Evolutionary conservation across 768 basidiomycete genomes (phyloP).

Genomic region (Tremella fuciformis): DNA sequence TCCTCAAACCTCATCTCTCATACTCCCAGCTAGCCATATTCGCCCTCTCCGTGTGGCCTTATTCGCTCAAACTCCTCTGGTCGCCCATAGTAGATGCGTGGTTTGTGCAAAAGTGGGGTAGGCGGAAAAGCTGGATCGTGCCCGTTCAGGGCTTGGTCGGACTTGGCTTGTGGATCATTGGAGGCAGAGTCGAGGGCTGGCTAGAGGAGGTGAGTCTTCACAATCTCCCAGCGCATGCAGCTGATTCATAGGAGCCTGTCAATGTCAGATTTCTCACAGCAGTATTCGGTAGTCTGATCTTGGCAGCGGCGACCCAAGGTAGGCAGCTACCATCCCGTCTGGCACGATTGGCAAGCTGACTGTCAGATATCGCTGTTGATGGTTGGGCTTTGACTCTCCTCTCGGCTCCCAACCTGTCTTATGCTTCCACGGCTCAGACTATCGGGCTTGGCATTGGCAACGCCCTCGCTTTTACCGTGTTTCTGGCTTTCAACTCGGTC

Average conservation of each 20-base stretch:
- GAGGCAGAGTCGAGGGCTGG: constrained; percentile 65
- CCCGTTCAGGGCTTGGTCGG: constrained; percentile 94
- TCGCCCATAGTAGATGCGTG: constrained; percentile 94
- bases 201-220: constrained; percentile 65
- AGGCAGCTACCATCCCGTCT: constrained; percentile 27
- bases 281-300: constrained; percentile 82
- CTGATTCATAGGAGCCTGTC: constrained; percentile 66
- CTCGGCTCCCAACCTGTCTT: constrained; percentile 89
- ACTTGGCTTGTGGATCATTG: constrained; percentile 58
- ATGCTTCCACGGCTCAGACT: constrained; percentile 96
- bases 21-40: constrained; percentile 96
- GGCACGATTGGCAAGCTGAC: constrained; percentile 46
- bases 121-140: constrained; percentile 97
- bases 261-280: constrained; percentile 73
- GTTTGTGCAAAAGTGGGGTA: constrained; percentile 69
- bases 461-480: constrained; percentile 94
- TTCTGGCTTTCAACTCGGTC: constrained; percentile 92
- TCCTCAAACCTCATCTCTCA: constrained; percentile 88
- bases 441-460: constrained; percentile 94
- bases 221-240: not conserved
- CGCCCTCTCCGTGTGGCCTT: constrained; percentile 71
- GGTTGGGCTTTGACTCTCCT: constrained; percentile 65
- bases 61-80: constrained; percentile 95
- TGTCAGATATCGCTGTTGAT: constrained; percentile 93
- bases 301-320: constrained; percentile 98